Conservation (phyloP, 192 early-diverging fungal species). For the Backusella liffmaniae region DNA sequence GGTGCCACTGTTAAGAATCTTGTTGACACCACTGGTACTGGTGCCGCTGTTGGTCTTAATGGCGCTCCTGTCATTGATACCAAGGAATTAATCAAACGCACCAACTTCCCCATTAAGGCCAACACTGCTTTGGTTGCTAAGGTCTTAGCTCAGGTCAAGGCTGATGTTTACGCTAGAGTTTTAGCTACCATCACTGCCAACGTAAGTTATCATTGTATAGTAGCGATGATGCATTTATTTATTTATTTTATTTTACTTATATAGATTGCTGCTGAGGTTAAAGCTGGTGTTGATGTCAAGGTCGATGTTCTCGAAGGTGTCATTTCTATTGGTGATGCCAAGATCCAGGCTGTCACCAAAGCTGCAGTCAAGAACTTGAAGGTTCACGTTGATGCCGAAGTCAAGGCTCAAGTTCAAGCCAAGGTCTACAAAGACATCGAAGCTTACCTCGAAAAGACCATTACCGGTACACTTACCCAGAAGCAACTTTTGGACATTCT, state of each 20-base stretch:
- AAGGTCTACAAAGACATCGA: constrained; percentile 18
- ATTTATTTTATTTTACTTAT: background rate
- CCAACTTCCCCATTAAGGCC: constrained; percentile 12
- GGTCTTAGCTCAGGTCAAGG: constrained; percentile 24
- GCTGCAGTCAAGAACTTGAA: constrained; percentile 15
- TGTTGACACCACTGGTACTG: background rate
- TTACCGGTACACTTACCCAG: constrained; percentile 1
- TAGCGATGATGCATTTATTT: background rate
- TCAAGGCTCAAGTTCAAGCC: constrained; percentile 15
- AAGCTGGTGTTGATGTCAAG: constrained; percentile 21
- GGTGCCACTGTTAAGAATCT: background rate
- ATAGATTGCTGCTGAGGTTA: constrained; percentile 21
- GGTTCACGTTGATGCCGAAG: background rate
- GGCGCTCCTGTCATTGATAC: background rate
- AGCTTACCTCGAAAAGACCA: constrained; percentile 8
- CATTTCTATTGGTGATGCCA: constrained; percentile 9
- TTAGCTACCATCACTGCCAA: constrained; percentile 21
- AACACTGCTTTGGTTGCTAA: constrained; percentile 11
- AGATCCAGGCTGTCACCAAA: background rate
- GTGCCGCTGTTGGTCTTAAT: background rate
- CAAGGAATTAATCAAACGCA: constrained; percentile 11
- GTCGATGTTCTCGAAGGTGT: constrained; percentile 11
- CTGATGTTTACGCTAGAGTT: constrained; percentile 25
- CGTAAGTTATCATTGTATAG: background rate
- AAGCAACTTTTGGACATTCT: constrained; percentile 5